Evolutionary conservation across 2,329 filamentous ascomycete genomes (phyloP), one percentile per base, ranked within the genome.

Genomic region (Exophiala phaeomuriformis): DNA sequence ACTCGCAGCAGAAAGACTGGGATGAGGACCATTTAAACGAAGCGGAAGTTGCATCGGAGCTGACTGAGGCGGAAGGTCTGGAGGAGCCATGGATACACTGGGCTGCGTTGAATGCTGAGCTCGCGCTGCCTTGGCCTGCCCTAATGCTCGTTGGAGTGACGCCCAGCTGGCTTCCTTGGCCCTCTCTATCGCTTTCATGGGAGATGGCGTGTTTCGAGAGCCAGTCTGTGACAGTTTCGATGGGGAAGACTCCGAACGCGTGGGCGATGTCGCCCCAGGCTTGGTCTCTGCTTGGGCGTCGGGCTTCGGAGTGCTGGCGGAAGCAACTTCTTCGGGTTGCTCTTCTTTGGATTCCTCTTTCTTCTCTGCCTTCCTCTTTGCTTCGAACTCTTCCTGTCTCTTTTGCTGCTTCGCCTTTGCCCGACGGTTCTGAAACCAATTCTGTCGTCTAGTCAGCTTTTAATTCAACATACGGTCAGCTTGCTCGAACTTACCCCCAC

Each of bases 391-490:
- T 61, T 73, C 72, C 59, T 75, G 73, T 52, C 72, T 67, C 58
- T 70, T 75, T 61, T 77, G 73, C 59, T 77, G 74, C 61, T 76
- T 77, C 47, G 74, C 74, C 60, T 77, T 77, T 52, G 75, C 75
- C 44, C 75, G 71, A 55, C 75, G 70, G 59, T 77, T 77, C 59
- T 77, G 75, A 61, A 76, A 77, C 75, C 75, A 77, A 57, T 77
- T 77, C 75, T 77, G 55, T 40, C 54, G n/a, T 56, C 57, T 43
- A 63, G 45, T 53, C 44, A 52, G 44, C 50, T 19, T 19, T 19
- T 30, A 12, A 8, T 19, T 35, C 48, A 40, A 8, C 33, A n/a
- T 33, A 28, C 19, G 2, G 36, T 40, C 10, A 19, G 12, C 3
- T 35, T 12, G 27, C 47, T 48, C 29, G 3, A 40, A 72, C 74